Conservation (phyloP, 2,329 filamentous ascomycete species). For the Trichoderma polysporum region DNA sequence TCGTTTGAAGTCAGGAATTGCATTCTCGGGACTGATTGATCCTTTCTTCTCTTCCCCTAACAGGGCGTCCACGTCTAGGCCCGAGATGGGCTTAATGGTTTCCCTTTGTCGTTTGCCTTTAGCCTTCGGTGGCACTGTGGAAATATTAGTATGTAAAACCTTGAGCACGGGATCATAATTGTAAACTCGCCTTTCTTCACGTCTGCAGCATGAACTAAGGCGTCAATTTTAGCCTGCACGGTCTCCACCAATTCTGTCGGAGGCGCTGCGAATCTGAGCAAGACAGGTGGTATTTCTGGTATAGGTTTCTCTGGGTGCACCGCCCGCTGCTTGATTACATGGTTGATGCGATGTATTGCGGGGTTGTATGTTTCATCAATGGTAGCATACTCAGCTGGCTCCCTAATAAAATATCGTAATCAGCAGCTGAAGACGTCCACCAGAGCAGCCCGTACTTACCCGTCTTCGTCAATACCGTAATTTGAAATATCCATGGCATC, state of each 20-base stretch:
- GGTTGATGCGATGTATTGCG: conserved; percentile 81
- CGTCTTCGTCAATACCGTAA: conserved; percentile 71
- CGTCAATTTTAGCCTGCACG: conserved; percentile 57
- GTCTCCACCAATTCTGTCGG: conserved; percentile 64
- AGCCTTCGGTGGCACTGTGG: conserved; percentile 70
- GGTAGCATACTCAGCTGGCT: conserved; percentile 65
- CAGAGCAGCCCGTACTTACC: conserved; percentile 45
- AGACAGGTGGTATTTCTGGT: conserved; percentile 59
- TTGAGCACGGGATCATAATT: no score
- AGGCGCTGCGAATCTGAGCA: conserved; percentile 72
- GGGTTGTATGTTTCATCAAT: conserved; percentile 84
- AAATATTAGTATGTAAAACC: conserved; percentile 24
- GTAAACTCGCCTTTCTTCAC: conserved; percentile 71
- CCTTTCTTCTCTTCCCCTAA: conserved; percentile 57
- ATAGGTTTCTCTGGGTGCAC: conserved; percentile 67
- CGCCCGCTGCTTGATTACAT: conserved; percentile 80
- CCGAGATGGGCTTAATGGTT: conserved; percentile 78
- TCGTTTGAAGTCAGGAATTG: conserved; percentile 89
- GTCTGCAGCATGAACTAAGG: conserved; percentile 67
- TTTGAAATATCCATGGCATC: conserved; percentile 85
- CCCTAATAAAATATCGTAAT: conserved; percentile 29
- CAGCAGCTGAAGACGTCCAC: not conserved
- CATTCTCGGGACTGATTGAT: conserved; percentile 63
- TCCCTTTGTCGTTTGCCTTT: conserved; percentile 72
- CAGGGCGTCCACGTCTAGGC: conserved; percentile 80